phyloP scores from a whole-genome alignment of 73 alveolate species.

The Uronychia setigera region DNA sequence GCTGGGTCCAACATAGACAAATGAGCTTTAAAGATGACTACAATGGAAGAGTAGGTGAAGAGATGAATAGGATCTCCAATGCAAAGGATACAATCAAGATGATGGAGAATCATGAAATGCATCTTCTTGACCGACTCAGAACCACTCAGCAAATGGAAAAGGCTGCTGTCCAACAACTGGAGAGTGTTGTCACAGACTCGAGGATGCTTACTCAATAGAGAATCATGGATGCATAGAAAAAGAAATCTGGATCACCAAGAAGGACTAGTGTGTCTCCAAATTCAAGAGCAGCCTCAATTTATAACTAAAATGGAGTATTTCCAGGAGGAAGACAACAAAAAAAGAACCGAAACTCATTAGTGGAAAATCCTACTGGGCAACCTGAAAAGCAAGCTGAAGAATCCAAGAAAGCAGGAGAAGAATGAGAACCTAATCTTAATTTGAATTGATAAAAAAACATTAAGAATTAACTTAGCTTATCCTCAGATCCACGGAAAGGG shows the following conservation, averaged over 20 bases:
- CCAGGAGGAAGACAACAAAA: not conserved
- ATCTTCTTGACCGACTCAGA: not conserved
- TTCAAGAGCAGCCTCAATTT: not conserved
- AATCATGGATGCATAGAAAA: not conserved
- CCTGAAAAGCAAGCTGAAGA: too few relatives aligned
- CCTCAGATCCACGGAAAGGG: too few relatives aligned
- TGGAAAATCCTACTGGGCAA: too few relatives aligned
- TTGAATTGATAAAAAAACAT: too few relatives aligned
- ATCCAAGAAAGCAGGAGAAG: too few relatives aligned
- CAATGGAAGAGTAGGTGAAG: not conserved
- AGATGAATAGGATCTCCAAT: not conserved
- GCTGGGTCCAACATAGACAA: not conserved
- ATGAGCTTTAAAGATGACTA: not conserved
- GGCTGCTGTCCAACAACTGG: not conserved
- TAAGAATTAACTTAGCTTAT: too few relatives aligned
- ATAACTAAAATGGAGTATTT: not conserved
- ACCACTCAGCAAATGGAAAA: not conserved
- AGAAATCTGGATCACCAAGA: not conserved
- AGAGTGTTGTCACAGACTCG: not conserved
- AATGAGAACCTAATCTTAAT: too few relatives aligned
- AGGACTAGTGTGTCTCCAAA: not conserved
- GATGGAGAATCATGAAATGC: not conserved
- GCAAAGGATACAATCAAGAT: not conserved
- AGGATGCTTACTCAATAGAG: not conserved
- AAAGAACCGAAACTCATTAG: not conserved